Evolutionary conservation across 2,329 filamentous ascomycete genomes (phyloP).

Genomic region (Neonectria hederae): DNA sequence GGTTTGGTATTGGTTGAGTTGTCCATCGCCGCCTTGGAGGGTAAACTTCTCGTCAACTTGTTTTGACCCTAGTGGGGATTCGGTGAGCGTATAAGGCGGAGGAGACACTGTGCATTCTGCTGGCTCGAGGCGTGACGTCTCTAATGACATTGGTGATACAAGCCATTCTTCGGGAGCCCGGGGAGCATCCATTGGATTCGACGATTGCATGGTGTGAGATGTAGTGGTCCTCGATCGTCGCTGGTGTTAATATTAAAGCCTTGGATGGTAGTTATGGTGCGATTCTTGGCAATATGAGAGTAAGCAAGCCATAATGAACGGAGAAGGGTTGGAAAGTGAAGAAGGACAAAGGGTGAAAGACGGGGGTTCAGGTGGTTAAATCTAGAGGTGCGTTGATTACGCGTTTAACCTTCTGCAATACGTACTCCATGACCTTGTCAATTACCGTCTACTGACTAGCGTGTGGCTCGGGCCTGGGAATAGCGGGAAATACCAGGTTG

Average conservation of each 20-base stretch:
- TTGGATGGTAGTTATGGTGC: not conserved
- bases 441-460: not conserved
- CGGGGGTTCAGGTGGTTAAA: not conserved
- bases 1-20: not conserved
- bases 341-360: not conserved
- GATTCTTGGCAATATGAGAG: not conserved
- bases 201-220: slow-evolving; percentile 7
- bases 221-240: not conserved
- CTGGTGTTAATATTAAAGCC: not conserved
- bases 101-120: slow-evolving; percentile 6
- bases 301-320: not conserved
- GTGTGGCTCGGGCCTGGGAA: not conserved
- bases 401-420: not conserved
- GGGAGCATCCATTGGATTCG: not conserved
- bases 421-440: not conserved
- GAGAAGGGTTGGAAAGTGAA: not conserved
- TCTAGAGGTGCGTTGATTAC: not conserved
- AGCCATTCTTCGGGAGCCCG: not conserved
- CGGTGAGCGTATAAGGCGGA: slow-evolving; percentile 12
- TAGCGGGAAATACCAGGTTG: too few relatives aligned
- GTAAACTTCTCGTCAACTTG: not conserved
- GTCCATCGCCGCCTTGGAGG: not conserved
- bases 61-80: not conserved
- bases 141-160: slow-evolving; percentile 6
- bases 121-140: not conserved